A percentile compares a stretch with the other conserved stretches of the same genome.
These are phyloP conservation scores for Agarophyton chilense DNA, from an alignment of 23 red algal genomes.

Conservation along the genomic window DNA sequence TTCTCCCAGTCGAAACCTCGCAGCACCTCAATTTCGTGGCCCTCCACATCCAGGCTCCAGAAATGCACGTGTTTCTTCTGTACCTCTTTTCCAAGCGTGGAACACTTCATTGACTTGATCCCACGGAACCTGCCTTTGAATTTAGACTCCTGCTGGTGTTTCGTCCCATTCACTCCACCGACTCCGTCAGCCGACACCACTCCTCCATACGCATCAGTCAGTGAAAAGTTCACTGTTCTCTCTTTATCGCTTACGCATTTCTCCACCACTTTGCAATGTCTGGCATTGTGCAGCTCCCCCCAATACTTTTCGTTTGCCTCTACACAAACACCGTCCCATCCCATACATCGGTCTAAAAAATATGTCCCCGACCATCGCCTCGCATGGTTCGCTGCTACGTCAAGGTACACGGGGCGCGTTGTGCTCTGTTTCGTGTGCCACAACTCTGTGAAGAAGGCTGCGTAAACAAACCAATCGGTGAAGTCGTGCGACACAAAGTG, in stretches of 20 bases:
- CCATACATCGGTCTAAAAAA: constrained; percentile 65
- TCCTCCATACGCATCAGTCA: constrained; percentile 41
- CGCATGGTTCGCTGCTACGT: constrained; percentile 71
- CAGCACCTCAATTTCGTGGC: constrained; percentile 60
- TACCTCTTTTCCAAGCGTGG: constrained; percentile 42
- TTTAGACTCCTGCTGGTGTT: constrained; percentile 18
- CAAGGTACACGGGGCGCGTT: constrained; percentile 52
- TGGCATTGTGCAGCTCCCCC: constrained; percentile 9
- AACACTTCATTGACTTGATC: constrained; percentile 53
- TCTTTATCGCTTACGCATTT: constrained; percentile 52
- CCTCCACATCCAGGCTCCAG: constrained; percentile 71
- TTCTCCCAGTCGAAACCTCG: constrained; percentile 60
- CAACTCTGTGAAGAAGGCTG: constrained; percentile 36
- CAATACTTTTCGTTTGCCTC: constrained; percentile 71
- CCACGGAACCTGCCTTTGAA: constrained; percentile 28
- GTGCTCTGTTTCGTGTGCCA: constrained; percentile 5
- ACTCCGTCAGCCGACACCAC: background rate
- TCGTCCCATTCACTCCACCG: constrained; percentile 33
- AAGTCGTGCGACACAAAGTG: constrained; percentile 45
- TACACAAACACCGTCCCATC: constrained; percentile 66
- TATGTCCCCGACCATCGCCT: constrained; percentile 52
- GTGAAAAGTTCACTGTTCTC: constrained; percentile 60
- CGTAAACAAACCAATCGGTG: constrained; percentile 58
- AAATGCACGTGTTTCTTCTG: constrained; percentile 19
- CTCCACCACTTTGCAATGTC: constrained; percentile 41